Evolutionary conservation across 768 basidiomycete species (phyloP).

Genomic region (Mycena chlorophos): DNA sequence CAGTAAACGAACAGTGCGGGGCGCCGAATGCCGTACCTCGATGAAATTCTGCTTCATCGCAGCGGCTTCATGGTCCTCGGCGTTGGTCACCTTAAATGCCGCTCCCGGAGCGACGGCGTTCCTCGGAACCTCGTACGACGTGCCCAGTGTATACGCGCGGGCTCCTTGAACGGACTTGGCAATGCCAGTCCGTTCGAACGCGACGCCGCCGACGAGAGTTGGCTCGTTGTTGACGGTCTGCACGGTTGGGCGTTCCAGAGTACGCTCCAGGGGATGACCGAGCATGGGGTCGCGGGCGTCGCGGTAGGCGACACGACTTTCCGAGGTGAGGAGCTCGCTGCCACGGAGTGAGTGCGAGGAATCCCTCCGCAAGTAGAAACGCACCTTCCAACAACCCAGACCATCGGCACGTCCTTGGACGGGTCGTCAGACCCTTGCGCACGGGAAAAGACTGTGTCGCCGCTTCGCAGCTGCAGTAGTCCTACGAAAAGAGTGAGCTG

Average conservation of each 20-base stretch:
- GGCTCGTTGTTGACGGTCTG: neutral
- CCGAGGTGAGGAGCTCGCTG: neutral
- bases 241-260: neutral
- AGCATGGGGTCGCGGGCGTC: neutral
- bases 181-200: conserved; percentile 4
- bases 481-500: neutral
- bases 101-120: neutral
- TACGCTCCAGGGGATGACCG: neutral
- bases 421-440: neutral
- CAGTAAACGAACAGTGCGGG: neutral
- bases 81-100: neutral
- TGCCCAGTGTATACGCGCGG: conserved; percentile 2
- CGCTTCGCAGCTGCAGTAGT: neutral
- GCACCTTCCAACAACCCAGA: conserved; percentile 4
- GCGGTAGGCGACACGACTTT: neutral
- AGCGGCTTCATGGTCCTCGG: neutral
- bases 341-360: neutral
- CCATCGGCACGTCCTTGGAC: neutral
- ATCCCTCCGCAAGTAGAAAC: neutral
- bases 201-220: neutral
- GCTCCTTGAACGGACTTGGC: neutral
- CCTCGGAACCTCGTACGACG: conserved; percentile 4
- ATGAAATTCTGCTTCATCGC: neutral
- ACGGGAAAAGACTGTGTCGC: conserved; percentile 5
- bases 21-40: neutral